Evolutionary conservation across 2,329 filamentous ascomycete genomes (phyloP), one percentile per base, ranked within the genome.

Genomic region (Beauveria sp.): DNA sequence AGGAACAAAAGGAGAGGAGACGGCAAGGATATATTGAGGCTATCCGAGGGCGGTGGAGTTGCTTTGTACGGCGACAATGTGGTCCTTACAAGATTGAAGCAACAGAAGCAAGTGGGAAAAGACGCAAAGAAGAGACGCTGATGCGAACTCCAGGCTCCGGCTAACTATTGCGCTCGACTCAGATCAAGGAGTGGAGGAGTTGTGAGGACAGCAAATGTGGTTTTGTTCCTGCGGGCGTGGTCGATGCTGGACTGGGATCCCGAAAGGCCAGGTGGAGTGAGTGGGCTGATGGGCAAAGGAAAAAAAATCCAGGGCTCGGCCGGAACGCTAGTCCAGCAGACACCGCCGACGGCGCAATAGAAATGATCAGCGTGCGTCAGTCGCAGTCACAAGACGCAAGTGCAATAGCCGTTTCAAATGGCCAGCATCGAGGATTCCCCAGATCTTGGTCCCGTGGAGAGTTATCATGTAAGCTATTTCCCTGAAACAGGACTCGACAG

Each of bases 251-350:
- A 49, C 45, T 50, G 57, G 56, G 47, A 53, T 53, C 57, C 57
- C 40, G 40, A 46, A 34, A 51, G 57, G 49, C 57, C 57, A 53
- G 57, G 57, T 60, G 57, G 57, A 53, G 53, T 10, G 38, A 6
- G 20, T 34, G 55, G 46, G 47, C 38, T 34, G 40, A 52, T 51
- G 46, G n/a, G 49, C 40, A 49, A 30, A 20, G 5, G 5, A 59
- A 46, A 59, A 59, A 58, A 58, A 50, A 60, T 53, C 14, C 34
- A 30, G 45, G 46, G 57, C 46, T 26, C 57, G 57, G 57, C 57
- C 57, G 57, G 49, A 60, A 50, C 40, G 20, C 49, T 46, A 8
- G 34, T 38, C 34, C 34, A 42, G 45, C 28, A 56, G 12, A 34
- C 40, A 40, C 55, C 43, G 22, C 56, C 56, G 56, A 58, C 46